Base-by-base conservation (phyloP, 2,329 filamentous ascomycete genomes). In the Penicillium frequentans region DNA sequence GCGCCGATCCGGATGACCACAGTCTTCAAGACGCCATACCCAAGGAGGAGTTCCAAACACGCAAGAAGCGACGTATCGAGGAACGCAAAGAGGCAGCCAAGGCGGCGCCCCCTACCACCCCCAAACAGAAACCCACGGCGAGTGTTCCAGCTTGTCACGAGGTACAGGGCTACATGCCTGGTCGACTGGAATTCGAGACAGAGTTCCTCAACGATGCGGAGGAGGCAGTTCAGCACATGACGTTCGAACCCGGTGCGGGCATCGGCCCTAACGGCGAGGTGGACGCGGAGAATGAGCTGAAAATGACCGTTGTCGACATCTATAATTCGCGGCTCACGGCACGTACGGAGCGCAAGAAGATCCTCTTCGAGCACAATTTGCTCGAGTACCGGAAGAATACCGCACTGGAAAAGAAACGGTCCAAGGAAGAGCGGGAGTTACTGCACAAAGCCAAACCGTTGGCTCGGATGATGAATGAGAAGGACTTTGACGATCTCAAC, bases 101-200 rank as follows among this genome's bases (percentile, higher is more conserved):
- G 75, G 90, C 89, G 60, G 90, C 91, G 9, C 87, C 91, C 1
- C 88, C 91, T 1, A 83, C 92, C 37, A 90, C 91, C 24, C 91
- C 93, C 1, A 96, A 97, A 76, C 93, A 93, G 66, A 98, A 98
- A 71, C 95, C 95, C 0, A 98, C 93, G 0, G 93, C 93, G 9
- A 96, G 90, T 79, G 92, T 97, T 3, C 95, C 95, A 0, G 89
- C 92, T 33, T 99, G 95, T 74, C 95, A 99, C 79, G 95, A 99
- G 75, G 95, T 99, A 37, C 92, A 97, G 75, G 95, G 95, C 3
- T 99, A 96, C 73, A 99, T 99, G 95, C 95, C 95, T 3, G 95
- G 95, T 45, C 91, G 95, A 42, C 77, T 99, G 63, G 95, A 99
- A 70, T 99, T 99, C 63, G 95, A 99, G 80, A 97, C 91, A 0